Base-by-base conservation (phyloP, 148 eudicot species). In the Rhododendron henanense region DNA sequence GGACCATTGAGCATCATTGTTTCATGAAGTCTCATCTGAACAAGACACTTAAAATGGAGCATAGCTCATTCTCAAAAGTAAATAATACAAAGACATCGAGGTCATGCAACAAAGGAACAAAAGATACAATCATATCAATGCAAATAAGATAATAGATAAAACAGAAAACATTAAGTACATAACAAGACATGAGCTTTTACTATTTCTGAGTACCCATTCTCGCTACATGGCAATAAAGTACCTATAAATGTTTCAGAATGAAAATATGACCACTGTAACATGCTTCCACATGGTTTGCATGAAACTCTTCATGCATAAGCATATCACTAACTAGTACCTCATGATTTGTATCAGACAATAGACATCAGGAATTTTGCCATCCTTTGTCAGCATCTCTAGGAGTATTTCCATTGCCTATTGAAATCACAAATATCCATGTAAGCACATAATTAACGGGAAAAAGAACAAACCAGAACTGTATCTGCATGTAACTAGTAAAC, bases 341-440 rank as follows among this genome's bases (percentile, higher is more conserved):
- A 96, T 93, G 59, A 90, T 86, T 85, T 96, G 98, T 89, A 94
- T 84, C 41, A 89, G 83, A 73, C 93, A 95, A 86, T 90, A 96
- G 79, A 78, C 90, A 94, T 96, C 99, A 75, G 94, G 94, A 85
- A 3, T 21, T 78, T 71, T 79, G 48, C 85, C 84, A 71, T 94
- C 97, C 85, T 88, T 93, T 84, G 78, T 89, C n/a, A 96, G 92
- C 94, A 91, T 93, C 86, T 87, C 93, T 85, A 90, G 55, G 78
- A 96, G 92, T 65, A 90, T 84, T 74, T 96, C 97, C 87, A 86
- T 88, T 79, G 91, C 96, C 99, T 96, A 90, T 84, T 77, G 90
- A 61, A 77, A 87, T 41, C 31, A 21, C 48, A 86, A 37, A 57
- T 25, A 74, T 80, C 28, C 8, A 82, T 55, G 83, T 79, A 33